These are phyloP conservation scores for Mucor mucedo DNA, from an alignment of 371 early-diverging fungal genomes.

Conservation along the genomic window DNA sequence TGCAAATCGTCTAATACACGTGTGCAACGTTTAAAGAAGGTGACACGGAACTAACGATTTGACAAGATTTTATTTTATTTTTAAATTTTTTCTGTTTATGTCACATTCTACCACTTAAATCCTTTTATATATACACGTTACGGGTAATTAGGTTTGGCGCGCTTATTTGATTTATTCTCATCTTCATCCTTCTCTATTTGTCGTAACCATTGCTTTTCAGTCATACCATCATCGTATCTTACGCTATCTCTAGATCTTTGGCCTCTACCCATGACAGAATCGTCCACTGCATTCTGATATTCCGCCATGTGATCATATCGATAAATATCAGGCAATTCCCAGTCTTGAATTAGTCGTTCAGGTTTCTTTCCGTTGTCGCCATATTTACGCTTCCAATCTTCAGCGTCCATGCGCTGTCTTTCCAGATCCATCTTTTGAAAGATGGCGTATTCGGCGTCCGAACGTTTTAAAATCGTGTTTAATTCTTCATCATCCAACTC, in stretches of 20 bases:
- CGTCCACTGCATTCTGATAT: conserved; percentile 40
- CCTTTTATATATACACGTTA: conserved; percentile 5
- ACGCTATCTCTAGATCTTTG: conserved; percentile 70
- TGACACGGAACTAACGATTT: background rate
- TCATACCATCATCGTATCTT: conserved; percentile 90
- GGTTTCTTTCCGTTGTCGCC: conserved; percentile 56
- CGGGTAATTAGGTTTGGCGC: conserved; percentile 12
- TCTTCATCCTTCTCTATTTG: conserved; percentile 23
- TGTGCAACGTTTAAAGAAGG: background rate
- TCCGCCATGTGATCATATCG: conserved; percentile 52
- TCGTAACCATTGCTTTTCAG: conserved; percentile 90
- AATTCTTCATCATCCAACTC: conserved; percentile 76
- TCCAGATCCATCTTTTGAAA: conserved; percentile 56
- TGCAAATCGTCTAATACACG: background rate
- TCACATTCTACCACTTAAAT: conserved; percentile 6
- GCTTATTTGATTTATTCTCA: conserved; percentile 14
- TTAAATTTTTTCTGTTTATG: background rate
- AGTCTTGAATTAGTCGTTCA: conserved; percentile 82
- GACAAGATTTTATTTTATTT: background rate
- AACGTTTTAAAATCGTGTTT: conserved; percentile 55
- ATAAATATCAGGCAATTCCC: conserved; percentile 89
- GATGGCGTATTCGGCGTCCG: conserved; percentile 51
- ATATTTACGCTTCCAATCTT: conserved; percentile 46
- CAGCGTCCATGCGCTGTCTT: conserved; percentile 43
- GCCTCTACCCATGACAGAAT: conserved; percentile 66